These are phyloP conservation scores for Pleurotus sapidus DNA, from an alignment of 768 basidiomycete species.

Conservation along the genomic window DNA sequence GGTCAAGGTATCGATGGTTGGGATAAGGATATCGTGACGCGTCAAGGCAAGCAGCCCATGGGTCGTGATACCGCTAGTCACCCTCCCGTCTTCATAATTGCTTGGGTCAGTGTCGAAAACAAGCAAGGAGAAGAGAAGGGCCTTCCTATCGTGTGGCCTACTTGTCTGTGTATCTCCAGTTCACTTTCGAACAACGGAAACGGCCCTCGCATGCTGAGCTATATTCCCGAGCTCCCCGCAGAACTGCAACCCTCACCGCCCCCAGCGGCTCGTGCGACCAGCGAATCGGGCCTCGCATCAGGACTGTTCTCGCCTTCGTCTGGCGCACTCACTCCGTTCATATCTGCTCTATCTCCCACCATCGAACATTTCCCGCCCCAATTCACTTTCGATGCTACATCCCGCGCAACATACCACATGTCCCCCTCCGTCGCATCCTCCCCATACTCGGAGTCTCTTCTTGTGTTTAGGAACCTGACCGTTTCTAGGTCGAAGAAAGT, in stretches of 20 bases:
- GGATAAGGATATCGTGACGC: conserved; percentile 25
- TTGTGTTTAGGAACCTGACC: conserved; percentile 49
- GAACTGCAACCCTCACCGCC: conserved; percentile 55
- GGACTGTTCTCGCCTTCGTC: neutral
- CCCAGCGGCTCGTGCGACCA: conserved; percentile 1
- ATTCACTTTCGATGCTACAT: neutral
- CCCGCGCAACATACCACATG: conserved; percentile 11
- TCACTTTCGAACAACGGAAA: conserved; percentile 14
- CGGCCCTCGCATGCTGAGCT: conserved; percentile 23
- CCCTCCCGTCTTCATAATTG: conserved; percentile 50
- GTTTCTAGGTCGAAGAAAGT: conserved; percentile 49
- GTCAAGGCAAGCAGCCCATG: conserved; percentile 6
- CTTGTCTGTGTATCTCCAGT: conserved; percentile 48
- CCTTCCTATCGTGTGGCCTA: conserved; percentile 70
- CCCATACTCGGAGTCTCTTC: conserved; percentile 26
- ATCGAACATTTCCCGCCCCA: neutral
- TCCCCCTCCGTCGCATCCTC: conserved; percentile 29
- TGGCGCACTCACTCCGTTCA: conserved; percentile 5
- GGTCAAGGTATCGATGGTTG: conserved; percentile 64
- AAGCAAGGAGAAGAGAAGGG: conserved; percentile 82
- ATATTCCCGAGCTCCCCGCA: conserved; percentile 62
- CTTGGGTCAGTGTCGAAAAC: conserved; percentile 74
- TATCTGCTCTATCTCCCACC: conserved; percentile 13
- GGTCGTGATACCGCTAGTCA: conserved; percentile 6
- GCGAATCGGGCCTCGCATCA: neutral